Evolutionary conservation across 805 yeast species (phyloP).

Genomic region (Metschnikowia shivogae): DNA sequence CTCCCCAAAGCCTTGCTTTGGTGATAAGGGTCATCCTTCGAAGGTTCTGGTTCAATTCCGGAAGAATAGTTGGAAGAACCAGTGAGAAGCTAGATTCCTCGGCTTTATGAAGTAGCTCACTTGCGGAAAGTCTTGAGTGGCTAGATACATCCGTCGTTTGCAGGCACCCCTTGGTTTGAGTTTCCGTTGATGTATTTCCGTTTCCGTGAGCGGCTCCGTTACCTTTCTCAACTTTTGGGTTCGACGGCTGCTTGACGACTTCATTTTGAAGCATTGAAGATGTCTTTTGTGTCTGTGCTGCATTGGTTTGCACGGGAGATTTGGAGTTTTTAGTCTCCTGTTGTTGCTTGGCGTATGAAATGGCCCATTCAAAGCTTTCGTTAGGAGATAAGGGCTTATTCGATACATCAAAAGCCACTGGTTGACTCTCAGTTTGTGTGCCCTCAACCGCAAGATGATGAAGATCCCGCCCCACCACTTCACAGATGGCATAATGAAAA

Average conservation of each 20-base stretch:
- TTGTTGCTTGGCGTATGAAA: neutral
- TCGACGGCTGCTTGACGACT: neutral
- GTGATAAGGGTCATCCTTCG: conserved; percentile 20
- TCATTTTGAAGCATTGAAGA: neutral
- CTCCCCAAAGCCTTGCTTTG: conserved; percentile 18
- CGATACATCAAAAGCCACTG: conserved; percentile 29
- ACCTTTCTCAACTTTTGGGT: neutral
- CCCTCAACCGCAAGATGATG: conserved; percentile 32
- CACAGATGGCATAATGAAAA: conserved; percentile 32
- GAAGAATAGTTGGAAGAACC: conserved; percentile 9
- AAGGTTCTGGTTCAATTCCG: conserved; percentile 17
- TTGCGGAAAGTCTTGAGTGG: neutral
- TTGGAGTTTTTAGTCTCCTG: neutral
- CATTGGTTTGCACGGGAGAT: neutral
- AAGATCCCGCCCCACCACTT: conserved; percentile 5
- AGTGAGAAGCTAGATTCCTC: neutral
- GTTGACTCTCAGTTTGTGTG: conserved; percentile 29
- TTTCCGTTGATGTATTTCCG: neutral
- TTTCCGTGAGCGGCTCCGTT: neutral
- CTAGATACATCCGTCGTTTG: too few species aligned
- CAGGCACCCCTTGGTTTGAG: neutral
- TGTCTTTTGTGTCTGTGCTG: neutral
- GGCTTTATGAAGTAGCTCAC: neutral
- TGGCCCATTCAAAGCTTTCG: conserved; percentile 29
- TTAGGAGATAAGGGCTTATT: conserved; percentile 33